Conservation (phyloP, 2,329 filamentous ascomycete species). For the Chaetomiaceae sp. region DNA sequence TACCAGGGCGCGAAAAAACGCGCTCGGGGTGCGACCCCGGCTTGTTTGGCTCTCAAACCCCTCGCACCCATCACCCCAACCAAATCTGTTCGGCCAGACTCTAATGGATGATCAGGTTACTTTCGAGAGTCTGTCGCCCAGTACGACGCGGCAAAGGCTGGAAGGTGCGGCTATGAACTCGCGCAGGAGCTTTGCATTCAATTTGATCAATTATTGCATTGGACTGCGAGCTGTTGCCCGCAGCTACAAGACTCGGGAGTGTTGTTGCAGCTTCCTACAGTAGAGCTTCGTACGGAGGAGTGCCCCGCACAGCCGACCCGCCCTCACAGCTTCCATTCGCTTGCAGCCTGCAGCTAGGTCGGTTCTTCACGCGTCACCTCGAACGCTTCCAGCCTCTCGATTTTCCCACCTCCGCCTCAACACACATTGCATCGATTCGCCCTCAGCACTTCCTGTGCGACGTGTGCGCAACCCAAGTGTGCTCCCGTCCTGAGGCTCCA, state of each 20-base stretch:
- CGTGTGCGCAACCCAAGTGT: conserved; percentile 6
- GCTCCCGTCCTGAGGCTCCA: conserved; percentile 5
- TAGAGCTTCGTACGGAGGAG: no score
- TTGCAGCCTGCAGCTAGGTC: conserved; percentile 14
- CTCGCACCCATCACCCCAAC: neutral
- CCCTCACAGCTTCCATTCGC: conserved; percentile 10
- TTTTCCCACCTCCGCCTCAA: conserved; percentile 19
- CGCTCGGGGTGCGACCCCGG: neutral
- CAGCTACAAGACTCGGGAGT: no score
- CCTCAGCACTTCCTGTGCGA: conserved; percentile 11
- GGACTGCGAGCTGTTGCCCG: no score
- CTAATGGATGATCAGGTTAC: no score
- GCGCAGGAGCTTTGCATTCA: neutral
- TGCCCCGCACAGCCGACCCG: neutral
- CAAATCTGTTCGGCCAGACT: no score
- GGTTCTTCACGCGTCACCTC: conserved; percentile 11
- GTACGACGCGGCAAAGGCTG: neutral
- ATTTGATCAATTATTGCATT: neutral
- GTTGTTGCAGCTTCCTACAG: no score
- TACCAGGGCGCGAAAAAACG: conserved; percentile 10
- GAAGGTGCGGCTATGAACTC: neutral
- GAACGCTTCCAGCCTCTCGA: conserved; percentile 23
- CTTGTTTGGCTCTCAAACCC: conserved; percentile 1
- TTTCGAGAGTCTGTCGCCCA: neutral
- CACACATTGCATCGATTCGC: conserved; percentile 17